These are phyloP conservation scores for Pilobolus umbonatus DNA, from an alignment of 192 early-diverging fungal genomes.

Conservation along the genomic window DNA sequence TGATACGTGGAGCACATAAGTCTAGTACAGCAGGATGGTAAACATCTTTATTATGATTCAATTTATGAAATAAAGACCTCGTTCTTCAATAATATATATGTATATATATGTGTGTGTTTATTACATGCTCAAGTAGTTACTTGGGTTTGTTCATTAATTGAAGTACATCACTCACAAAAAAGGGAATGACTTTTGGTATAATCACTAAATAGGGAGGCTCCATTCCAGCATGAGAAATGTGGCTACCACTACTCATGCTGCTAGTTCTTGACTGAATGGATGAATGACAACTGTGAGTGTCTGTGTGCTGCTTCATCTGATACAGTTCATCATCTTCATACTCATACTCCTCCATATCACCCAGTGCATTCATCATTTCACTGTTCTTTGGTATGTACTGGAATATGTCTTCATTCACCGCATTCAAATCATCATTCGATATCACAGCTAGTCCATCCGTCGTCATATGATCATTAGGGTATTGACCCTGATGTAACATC, in stretches of 20 bases:
- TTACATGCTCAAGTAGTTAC: neutral
- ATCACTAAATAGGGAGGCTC: neutral
- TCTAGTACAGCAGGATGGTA: neutral
- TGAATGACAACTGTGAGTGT: neutral
- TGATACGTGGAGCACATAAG: conserved; percentile 9
- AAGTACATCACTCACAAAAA: conserved; percentile 4
- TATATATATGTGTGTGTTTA: neutral
- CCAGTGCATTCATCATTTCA: conserved; percentile 6
- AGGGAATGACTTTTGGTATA: conserved; percentile 9
- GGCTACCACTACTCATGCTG: conserved; percentile 6
- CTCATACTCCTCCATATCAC: neutral
- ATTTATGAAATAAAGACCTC: neutral
- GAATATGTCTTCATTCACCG: conserved; percentile 1
- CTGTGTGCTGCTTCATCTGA: neutral
- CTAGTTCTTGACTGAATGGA: neutral
- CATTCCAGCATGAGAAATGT: conserved; percentile 5
- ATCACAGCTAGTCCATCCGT: neutral
- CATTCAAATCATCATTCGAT: neutral
- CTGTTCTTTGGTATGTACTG: conserved; percentile 8
- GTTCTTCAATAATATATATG: neutral
- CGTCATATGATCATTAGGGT: too few species aligned
- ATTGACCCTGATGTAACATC: neutral
- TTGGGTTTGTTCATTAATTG: neutral
- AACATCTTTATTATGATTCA: neutral
- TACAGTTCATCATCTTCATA: neutral